Conservation (phyloP, 257 asterid species). For the Penstemon barbatus region DNA sequence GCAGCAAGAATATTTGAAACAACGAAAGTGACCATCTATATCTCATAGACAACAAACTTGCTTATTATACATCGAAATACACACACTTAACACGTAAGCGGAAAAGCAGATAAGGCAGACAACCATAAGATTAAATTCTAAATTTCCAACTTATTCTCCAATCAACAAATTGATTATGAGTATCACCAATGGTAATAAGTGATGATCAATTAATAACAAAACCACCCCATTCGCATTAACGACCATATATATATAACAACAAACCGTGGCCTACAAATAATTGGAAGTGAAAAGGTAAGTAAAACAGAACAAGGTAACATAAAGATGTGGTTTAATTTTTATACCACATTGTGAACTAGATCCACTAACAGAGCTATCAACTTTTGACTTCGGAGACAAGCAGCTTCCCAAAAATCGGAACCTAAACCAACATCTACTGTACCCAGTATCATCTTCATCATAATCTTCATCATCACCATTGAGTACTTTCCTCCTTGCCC, state of each 20-base stretch:
- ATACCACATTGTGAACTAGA: conserved; percentile 66
- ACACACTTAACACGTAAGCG: not conserved
- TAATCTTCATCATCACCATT: conserved; percentile 31
- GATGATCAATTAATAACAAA: too few species aligned
- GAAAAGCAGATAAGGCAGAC: conserved; percentile 6
- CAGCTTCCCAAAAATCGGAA: conserved; percentile 66
- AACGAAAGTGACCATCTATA: conserved; percentile 4
- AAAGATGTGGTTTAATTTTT: not conserved
- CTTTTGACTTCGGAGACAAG: conserved; percentile 61
- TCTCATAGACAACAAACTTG: conserved; percentile 5
- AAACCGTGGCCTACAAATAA: conserved; percentile 4
- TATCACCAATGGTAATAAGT: too few species aligned
- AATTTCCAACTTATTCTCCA: too few species aligned
- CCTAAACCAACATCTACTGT: conserved; percentile 60
- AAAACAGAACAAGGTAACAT: not conserved
- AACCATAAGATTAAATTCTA: too few species aligned
- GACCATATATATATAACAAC: too few species aligned
- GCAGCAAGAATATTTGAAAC: conserved; percentile 3
- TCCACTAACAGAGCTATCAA: conserved; percentile 62
- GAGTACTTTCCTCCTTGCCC: conserved; percentile 40
- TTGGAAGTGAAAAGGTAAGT: not conserved
- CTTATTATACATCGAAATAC: not conserved
- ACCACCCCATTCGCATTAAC: too few species aligned
- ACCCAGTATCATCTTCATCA: conserved; percentile 46
- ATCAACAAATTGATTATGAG: too few species aligned